Evolutionary conservation across 306 rosid genomes (phyloP).

Genomic region (Rosa chinensis): DNA sequence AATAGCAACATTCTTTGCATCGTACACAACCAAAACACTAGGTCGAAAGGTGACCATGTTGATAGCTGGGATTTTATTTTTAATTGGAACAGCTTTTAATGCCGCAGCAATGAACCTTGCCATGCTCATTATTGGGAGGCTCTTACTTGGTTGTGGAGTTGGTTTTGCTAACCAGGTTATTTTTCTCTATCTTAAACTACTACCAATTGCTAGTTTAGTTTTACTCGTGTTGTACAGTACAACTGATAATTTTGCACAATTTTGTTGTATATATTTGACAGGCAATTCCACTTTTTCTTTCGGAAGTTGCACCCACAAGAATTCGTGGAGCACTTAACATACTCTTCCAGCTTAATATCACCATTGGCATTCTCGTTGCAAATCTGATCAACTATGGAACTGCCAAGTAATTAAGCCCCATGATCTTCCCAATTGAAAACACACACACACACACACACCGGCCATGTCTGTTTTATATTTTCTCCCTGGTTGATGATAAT

Average conservation of each 20-base stretch:
- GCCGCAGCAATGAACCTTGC: slow-evolving; percentile 31
- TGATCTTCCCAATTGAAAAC: background rate
- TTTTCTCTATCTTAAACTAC: background rate
- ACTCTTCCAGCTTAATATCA: slow-evolving; percentile 53
- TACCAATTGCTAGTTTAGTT: background rate
- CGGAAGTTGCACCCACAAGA: slow-evolving; percentile 69
- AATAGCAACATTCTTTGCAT: slow-evolving; percentile 54
- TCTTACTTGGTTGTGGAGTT: slow-evolving; percentile 71
- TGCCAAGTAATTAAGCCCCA: slow-evolving; percentile 40
- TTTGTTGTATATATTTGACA: background rate
- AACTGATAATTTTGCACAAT: background rate
- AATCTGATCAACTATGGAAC: slow-evolving; percentile 50
- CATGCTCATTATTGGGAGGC: slow-evolving; percentile 54
- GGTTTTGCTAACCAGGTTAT: slow-evolving; percentile 81
- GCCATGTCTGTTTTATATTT: too few species aligned
- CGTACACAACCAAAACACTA: slow-evolving; percentile 39
- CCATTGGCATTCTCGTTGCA: slow-evolving; percentile 63
- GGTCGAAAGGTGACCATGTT: slow-evolving; percentile 63
- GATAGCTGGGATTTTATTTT: slow-evolving; percentile 55
- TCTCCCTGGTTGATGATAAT: too few species aligned
- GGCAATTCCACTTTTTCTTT: slow-evolving; percentile 62
- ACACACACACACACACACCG: background rate
- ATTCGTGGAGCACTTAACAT: slow-evolving; percentile 69
- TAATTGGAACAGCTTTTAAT: slow-evolving; percentile 49
- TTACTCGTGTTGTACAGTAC: background rate